Base-by-base conservation (phyloP, 2,329 filamentous ascomycete genomes). In the Alternaria consortialis region DNA sequence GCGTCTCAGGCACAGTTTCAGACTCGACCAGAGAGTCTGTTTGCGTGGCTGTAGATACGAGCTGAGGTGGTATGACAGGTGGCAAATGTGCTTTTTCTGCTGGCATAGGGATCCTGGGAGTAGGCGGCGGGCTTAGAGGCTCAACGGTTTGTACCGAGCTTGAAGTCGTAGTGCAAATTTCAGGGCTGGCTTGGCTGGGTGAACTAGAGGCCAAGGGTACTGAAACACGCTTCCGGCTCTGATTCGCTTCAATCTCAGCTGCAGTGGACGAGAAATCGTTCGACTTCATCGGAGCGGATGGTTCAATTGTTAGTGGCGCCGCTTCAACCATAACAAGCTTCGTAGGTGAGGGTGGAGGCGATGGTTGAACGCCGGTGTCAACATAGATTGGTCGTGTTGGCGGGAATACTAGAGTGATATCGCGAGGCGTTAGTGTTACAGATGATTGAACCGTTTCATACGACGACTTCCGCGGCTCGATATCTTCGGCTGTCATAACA, bases 311-410 rank as follows among this genome's bases (percentile, higher is more conserved):
- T 43, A 71, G 70, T 12, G 61, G 69, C 20, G 66, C 62, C 15
- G 65, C 65, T 50, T 73, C 70, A 9, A 63, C 48, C 69, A 70
- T 69, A 11, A 63, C 42, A 8, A 74, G 70, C n/a, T 77, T 65
- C 23, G 82, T 82, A 58, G 92, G 92, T 2, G 93, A 96, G 3
- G 90, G 85, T 2, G 92, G 92, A 46, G 93, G 93, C 34, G 93
- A 95, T 72, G 87, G 95, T 76, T 97, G 94, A 32, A 92, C 85
- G 4, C 89, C 91, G n/a, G 85, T 86, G 72, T 96, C 91, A 39
- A 87, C 86, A 80, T 95, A 96, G 60, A 84, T 65, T 36, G 77
- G 75, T 53, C 70, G 74, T n/a, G 74, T 70, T 50, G 75, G 75
- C 50, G 74, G 71, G 47, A 75, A 77, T 36, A 77, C 58, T 54